A percentile compares a stretch with the other conserved stretches of the same genome.
Evolutionary conservation across 1,284 basidiomycete species (phyloP).

Genomic region (Neotropicomus parvogracilis): DNA sequence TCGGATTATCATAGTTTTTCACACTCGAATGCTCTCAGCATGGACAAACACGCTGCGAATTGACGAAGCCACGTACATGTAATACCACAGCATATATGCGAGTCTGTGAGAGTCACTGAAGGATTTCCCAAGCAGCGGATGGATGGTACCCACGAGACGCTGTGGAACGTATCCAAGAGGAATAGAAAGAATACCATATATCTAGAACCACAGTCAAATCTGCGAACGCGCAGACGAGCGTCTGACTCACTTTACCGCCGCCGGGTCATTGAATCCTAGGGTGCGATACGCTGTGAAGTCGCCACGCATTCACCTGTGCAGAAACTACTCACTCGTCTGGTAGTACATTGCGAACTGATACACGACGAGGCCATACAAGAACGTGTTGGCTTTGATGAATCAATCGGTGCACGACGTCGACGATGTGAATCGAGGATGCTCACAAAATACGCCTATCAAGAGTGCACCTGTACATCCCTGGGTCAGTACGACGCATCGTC

Average conservation of each 20-base stretch:
- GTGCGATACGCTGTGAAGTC: background rate
- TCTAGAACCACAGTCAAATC: background rate
- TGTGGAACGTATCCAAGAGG: background rate
- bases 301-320: background rate
- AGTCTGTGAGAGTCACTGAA: too few relatives aligned
- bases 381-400: conserved; percentile 46
- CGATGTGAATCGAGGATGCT: conserved; percentile 5
- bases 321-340: conserved; percentile 35
- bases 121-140: background rate
- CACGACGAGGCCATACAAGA: conserved; percentile 47
- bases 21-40: too few relatives aligned
- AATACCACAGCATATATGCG: too few relatives aligned
- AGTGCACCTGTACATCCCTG: conserved; percentile 33
- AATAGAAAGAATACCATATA: background rate
- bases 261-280: conserved; percentile 37
- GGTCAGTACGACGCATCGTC: background rate
- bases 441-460: conserved; percentile 38
- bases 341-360: conserved; percentile 47
- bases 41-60: too few relatives aligned
- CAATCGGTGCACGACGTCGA: background rate
- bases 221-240: too few relatives aligned
- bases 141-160: background rate
- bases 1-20: too few relatives aligned
- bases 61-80: too few relatives aligned
- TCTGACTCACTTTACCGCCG: background rate